Evolutionary conservation across 306 rosid genomes (phyloP).

Genomic region (Oemleria cerasiformis): DNA sequence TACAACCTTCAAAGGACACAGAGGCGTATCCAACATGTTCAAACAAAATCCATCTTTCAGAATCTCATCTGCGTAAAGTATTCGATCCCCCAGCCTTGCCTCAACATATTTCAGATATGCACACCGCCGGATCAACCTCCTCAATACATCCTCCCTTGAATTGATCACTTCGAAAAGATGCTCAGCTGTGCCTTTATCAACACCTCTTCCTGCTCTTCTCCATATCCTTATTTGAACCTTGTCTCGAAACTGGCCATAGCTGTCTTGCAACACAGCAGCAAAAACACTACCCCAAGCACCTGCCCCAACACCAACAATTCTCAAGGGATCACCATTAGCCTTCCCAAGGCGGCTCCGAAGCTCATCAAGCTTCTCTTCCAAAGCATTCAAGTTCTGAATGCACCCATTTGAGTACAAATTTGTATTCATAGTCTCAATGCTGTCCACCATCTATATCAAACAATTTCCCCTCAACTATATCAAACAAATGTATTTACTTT

Average conservation of each 20-base stretch:
- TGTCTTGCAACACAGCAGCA: conserved; percentile 73
- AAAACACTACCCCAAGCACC: conserved; percentile 99
- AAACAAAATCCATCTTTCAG: conserved; percentile 86
- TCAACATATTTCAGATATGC: conserved; percentile 89
- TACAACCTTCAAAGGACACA: conserved; percentile 87
- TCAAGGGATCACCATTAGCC: no score
- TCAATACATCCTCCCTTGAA: conserved; percentile 78
- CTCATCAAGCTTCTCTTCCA: conserved; percentile 78
- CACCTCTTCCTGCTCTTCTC: conserved; percentile 75
- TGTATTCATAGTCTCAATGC: conserved; percentile 37
- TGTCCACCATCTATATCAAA: conserved; percentile 47
- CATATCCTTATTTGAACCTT: conserved; percentile 82
- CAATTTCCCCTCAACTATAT: no score
- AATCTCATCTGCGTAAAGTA: conserved; percentile 81
- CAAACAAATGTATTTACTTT: neutral
- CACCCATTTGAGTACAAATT: conserved; percentile 55
- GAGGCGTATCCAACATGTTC: conserved; percentile 92
- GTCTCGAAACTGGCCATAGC: conserved; percentile 76
- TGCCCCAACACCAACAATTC: conserved; percentile 66
- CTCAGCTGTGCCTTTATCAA: conserved; percentile 73
- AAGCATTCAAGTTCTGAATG: conserved; percentile 43
- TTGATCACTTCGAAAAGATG: conserved; percentile 86
- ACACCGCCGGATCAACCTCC: conserved; percentile 83
- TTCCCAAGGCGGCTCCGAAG: conserved; percentile 33
- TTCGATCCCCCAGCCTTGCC: conserved; percentile 90